These are phyloP conservation scores for Populus deltoides DNA, from an alignment of 345 rosid species.

Conservation along the genomic window DNA sequence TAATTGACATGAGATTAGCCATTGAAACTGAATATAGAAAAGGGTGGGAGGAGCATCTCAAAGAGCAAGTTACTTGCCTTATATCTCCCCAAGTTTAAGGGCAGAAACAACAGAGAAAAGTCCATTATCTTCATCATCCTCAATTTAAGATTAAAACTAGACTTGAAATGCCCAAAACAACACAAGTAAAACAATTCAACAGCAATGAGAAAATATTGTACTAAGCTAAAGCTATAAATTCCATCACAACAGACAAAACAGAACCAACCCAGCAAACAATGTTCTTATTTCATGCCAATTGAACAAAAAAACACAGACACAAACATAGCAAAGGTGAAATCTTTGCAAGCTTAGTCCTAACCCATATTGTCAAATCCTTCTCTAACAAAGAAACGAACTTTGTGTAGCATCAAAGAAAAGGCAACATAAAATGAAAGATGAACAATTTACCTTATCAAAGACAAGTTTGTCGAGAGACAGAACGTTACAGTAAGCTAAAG, in stretches of 20 bases:
- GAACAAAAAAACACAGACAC: neutral
- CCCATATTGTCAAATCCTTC: neutral
- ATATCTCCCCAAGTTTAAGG: slow-evolving; percentile 69
- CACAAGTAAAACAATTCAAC: neutral
- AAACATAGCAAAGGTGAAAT: neutral
- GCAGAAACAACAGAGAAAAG: slow-evolving; percentile 61
- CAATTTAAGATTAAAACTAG: slow-evolving; percentile 28
- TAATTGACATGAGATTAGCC: neutral
- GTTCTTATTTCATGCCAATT: neutral
- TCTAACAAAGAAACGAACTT: neutral
- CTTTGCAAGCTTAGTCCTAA: neutral
- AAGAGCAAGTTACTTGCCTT: slow-evolving; percentile 43
- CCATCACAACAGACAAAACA: neutral
- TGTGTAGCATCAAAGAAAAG: neutral
- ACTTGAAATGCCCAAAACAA: neutral
- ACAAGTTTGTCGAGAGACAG: neutral
- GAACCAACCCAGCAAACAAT: neutral
- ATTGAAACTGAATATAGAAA: neutral
- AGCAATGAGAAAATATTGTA: neutral
- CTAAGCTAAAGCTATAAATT: neutral
- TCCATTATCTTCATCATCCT: slow-evolving; percentile 65
- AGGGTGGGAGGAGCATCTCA: neutral
- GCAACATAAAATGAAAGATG: neutral
- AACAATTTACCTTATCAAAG: neutral
- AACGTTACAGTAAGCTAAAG: neutral